Conservation (phyloP, 2,329 filamentous ascomycete species). For the Trichophyton equinum region DNA sequence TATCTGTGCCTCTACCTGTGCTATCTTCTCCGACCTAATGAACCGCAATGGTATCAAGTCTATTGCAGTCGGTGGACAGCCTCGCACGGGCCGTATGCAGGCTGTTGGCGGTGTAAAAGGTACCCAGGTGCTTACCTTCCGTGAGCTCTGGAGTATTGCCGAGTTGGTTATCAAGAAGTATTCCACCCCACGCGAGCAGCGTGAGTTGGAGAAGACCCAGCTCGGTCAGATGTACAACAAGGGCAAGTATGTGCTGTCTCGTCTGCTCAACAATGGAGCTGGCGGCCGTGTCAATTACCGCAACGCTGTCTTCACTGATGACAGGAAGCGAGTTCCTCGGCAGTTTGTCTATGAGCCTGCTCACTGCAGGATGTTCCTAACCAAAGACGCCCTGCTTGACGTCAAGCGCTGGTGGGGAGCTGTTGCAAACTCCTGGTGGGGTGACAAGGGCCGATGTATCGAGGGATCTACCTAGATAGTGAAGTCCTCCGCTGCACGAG, state of each 20-base stretch:
- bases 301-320: conserved; percentile 35
- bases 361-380: conserved; percentile 50
- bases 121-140: conserved; percentile 19
- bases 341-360: conserved; percentile 52
- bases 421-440: conserved; percentile 29
- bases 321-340: conserved; percentile 35
- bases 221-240: conserved; percentile 11
- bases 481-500: too few species aligned
- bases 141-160: conserved; percentile 15
- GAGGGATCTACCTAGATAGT: conserved; percentile 3
- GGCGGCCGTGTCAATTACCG: conserved; percentile 33
- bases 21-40: conserved; percentile 46
- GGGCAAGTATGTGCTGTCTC: conserved; percentile 11
- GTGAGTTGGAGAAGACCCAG: conserved; percentile 9
- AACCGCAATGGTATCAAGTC: conserved; percentile 43
- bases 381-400: conserved; percentile 40
- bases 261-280: conserved; percentile 11
- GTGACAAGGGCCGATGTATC: conserved; percentile 25
- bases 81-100: conserved; percentile 45
- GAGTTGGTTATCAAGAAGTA: neutral
- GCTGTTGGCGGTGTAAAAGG: conserved; percentile 53
- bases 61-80: conserved; percentile 48
- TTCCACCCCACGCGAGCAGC: conserved; percentile 9
- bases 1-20: conserved; percentile 48
- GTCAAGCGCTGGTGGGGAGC: conserved; percentile 41